phyloP scores from a whole-genome alignment of 169 alveolate species.

The Cryptosporidium bovis region DNA sequence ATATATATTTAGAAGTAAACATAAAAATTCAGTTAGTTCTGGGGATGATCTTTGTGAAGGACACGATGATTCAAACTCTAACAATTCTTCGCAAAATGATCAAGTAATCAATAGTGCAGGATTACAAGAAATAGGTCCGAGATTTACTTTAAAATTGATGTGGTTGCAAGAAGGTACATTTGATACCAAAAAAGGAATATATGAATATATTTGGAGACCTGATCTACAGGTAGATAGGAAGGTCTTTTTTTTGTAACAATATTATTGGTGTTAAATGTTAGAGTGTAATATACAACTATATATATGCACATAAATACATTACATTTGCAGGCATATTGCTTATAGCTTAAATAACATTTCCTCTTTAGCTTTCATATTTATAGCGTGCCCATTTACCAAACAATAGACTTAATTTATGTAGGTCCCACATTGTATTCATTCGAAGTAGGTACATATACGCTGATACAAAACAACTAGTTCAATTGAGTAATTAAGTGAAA shows the following conservation, averaged over 20 bases:
- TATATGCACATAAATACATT: not conserved
- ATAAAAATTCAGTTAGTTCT: constrained; percentile 7
- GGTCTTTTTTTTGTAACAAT: constrained; percentile 83
- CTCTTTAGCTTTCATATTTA: too few relatives aligned
- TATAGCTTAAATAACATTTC: too few relatives aligned
- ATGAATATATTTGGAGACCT: constrained; percentile 91
- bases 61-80: not conserved
- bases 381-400: too few relatives aligned
- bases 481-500: too few relatives aligned
- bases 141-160: constrained; percentile 95
- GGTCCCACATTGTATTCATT: too few relatives aligned
- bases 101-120: constrained; percentile 87
- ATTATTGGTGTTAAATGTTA: not conserved
- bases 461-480: too few relatives aligned
- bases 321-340: too few relatives aligned
- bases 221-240: constrained; percentile 93
- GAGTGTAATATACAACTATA: not conserved
- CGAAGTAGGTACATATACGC: too few relatives aligned
- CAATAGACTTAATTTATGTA: too few relatives aligned
- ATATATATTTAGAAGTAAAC: constrained; percentile 83
- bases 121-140: constrained; percentile 98
- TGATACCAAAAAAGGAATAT: constrained; percentile 86
- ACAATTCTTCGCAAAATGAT: constrained; percentile 50
- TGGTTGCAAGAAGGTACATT: constrained; percentile 92
- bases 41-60: too few relatives aligned